Conservation (phyloP, 2,329 filamentous ascomycete species). For the Scedosporium dehoogii region DNA sequence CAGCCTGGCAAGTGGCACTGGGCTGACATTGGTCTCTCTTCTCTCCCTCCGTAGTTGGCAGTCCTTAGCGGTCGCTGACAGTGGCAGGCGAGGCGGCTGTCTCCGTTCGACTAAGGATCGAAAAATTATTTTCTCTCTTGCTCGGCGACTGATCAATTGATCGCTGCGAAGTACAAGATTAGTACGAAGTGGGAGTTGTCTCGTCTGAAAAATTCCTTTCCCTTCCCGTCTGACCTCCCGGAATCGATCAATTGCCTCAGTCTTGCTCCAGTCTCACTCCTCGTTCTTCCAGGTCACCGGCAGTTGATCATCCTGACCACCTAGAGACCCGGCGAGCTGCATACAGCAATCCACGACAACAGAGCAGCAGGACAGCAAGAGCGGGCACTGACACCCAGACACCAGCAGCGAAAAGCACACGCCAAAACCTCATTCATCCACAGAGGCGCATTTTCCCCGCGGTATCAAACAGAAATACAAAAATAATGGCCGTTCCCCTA, state of each 20-base stretch:
- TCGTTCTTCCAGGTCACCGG: not conserved
- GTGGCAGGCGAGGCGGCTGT: too few species aligned
- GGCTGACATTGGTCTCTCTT: too few species aligned
- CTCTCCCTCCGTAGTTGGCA: too few species aligned
- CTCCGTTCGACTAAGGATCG: too few species aligned
- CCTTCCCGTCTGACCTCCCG: not conserved
- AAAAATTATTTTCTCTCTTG: not conserved
- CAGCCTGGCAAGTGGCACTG: too few species aligned
- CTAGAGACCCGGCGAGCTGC: not conserved
- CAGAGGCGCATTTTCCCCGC: not conserved
- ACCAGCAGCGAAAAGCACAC: not conserved
- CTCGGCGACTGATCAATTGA: not conserved
- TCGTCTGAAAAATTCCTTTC: not conserved
- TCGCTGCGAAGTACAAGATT: not conserved
- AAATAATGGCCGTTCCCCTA: conserved; percentile 5
- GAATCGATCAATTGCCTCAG: not conserved
- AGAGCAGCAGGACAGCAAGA: too few species aligned
- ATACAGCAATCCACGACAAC: not conserved
- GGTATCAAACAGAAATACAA: not conserved
- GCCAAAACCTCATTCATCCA: not conserved
- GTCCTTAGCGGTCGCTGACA: too few species aligned
- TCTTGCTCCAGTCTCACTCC: not conserved
- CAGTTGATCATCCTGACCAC: not conserved
- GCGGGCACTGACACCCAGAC: not conserved
- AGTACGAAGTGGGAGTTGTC: not conserved